Evolutionary conservation across 2,329 filamentous ascomycete genomes (phyloP), one percentile per base, ranked within the genome.

Genomic region (Colletotrichum musicola): DNA sequence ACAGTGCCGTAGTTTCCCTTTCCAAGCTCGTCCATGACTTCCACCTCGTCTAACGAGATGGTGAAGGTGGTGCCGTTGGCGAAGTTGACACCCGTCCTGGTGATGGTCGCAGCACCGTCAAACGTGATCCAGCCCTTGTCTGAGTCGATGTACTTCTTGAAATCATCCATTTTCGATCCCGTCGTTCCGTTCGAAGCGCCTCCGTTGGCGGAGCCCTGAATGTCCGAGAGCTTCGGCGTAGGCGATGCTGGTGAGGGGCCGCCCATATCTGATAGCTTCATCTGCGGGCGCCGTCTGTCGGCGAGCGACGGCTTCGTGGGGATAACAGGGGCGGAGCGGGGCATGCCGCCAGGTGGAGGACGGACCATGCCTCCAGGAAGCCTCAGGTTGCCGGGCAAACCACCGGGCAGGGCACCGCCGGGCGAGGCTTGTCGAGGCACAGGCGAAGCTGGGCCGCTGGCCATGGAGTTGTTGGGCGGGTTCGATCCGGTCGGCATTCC

Each of bases 1-100:
- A 99, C 96, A 1, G 95, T 98, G 69, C 96, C 96, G 75, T 99
- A 99, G 78, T 99, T 99, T 47, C 96, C 96, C 81, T 98, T 99
- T 54, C 96, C 96, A 13, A 99, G 84, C 82, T 99, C 96, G 70
- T 95, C 94, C 66, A 98, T 78, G 1, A 93, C 95, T 74, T 98
- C 94, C 6, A 99, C 93, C 79, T 99, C 95, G 76, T 99, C 95
- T 49, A 99, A 85, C 4, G 95, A 98, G 76, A 99, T 98, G 75
- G 88, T 94, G 80, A 99, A 98, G 18, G 90, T 94, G 62, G 91
- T 92, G 2, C 96, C 96, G 66, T 92, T 94, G 25, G 92, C 91
- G 77, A 99, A 99, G 76, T 98, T 92, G 70, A 99, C 95, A 27
- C 96, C 96, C 16, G 92, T 90, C 27, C 93, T 90, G 71, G 95